Base-by-base conservation (phyloP, 1,284 basidiomycete species). In the Ustilago trichophora region DNA sequence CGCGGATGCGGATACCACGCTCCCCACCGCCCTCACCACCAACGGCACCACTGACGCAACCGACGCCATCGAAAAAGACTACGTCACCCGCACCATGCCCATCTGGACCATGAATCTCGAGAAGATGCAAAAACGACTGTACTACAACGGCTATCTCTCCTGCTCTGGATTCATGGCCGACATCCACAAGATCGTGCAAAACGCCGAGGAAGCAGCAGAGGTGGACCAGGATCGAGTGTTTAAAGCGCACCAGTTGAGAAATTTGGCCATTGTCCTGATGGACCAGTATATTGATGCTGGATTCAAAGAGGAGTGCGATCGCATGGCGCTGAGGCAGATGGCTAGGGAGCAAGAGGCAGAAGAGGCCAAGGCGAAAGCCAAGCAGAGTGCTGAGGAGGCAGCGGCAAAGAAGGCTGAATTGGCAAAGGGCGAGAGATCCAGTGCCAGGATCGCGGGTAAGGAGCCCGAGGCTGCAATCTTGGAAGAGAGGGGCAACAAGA, bases 181-280 rank as follows among this genome's bases (percentile, higher is more conserved):
- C 77, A 86, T 98, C 48, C 85, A 86, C 44, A 90, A 90, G 82
- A 97, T 98, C 62, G 90, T 94, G 18, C 87, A 90, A 71, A 98
- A 98, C 72, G 91, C 95, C 0, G 85, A 87, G 38, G 72, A 73
- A 53, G 75, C 75, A 0, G 74, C 71, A 15, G 84, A 87, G 42
- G 86, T 88, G 62, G 93, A 98, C 78, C 81, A 84, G 9, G 95
- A 80, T 25, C 75, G 78, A 90, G 89, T 87, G 33, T 89, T 87
- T 82, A 90, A 90, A 71, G 91, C 96, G 0, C 89, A 92, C 63
- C 90, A 93, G 48, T 92, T 98, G 92, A 87, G 89, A 57, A 93
- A 89, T 25, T 88, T 92, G 38, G 87, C 92, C 0, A 86, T 91
- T 77, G 88, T 97, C 58, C 90, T 93, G 83, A 87, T 96, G 51